These are phyloP conservation scores for Cymodocea nodosa DNA, from an alignment of 116 monocot species.

Conservation along the genomic window DNA sequence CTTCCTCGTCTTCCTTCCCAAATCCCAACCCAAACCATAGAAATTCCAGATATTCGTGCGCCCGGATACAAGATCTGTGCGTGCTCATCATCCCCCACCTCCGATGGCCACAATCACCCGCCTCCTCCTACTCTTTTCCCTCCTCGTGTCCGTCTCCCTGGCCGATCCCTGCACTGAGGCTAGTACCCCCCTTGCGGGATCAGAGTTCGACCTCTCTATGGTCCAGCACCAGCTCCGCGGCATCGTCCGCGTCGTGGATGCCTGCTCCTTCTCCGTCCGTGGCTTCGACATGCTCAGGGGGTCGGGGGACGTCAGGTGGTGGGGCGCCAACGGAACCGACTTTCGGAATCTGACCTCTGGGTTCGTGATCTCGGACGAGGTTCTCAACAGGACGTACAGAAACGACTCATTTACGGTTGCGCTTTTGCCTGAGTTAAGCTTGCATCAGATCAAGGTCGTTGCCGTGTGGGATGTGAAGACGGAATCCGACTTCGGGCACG, in stretches of 20 bases:
- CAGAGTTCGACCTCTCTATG: slow-evolving; percentile 43
- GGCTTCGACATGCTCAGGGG: slow-evolving; percentile 72
- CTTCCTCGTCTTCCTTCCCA: not conserved
- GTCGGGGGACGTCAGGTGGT: slow-evolving; percentile 49
- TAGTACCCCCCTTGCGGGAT: slow-evolving; percentile 18
- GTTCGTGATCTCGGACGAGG: slow-evolving; percentile 25
- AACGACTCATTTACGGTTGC: slow-evolving; percentile 39
- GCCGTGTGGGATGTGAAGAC: slow-evolving; percentile 62
- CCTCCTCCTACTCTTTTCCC: slow-evolving; percentile 5
- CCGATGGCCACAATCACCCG: slow-evolving; percentile 7
- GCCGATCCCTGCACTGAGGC: slow-evolving; percentile 2
- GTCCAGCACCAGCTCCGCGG: slow-evolving; percentile 86
- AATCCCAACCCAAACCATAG: slow-evolving; percentile 4
- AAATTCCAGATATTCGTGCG: too few species aligned
- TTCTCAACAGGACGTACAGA: slow-evolving; percentile 40
- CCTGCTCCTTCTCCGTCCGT: slow-evolving; percentile 57
- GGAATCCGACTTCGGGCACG: slow-evolving; percentile 73
- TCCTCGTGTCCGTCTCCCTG: slow-evolving; percentile 2
- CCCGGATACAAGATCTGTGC: too few species aligned
- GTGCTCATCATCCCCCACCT: not conserved
- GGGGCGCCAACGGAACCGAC: slow-evolving; percentile 39
- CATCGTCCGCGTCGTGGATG: slow-evolving; percentile 31
- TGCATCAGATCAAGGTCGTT: slow-evolving; percentile 44
- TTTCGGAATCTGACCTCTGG: slow-evolving; percentile 49
- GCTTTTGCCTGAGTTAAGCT: slow-evolving; percentile 24